Evolutionary conservation across 768 basidiomycete genomes (phyloP).

Genomic region (Rhodotorula diobovata): DNA sequence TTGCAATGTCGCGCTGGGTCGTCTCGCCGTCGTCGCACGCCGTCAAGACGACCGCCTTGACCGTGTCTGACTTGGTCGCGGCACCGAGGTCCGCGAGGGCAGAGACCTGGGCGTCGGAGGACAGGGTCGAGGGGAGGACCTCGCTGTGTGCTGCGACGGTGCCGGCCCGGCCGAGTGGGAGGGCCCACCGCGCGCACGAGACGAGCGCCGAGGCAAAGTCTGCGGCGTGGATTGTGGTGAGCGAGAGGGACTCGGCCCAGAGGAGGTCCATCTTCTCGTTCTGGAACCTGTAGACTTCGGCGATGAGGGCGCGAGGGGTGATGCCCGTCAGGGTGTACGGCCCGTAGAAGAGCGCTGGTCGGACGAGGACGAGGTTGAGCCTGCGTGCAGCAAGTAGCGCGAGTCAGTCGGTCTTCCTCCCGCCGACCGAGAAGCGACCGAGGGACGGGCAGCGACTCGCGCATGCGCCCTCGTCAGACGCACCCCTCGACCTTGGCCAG

Average conservation of each 20-base stretch:
- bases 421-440: background rate
- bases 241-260: slow-evolving; percentile 31
- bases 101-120: background rate
- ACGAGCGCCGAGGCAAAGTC: slow-evolving; percentile 31
- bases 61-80: slow-evolving; percentile 16
- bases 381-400: slow-evolving; percentile 1
- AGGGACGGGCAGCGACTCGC: too few relatives aligned
- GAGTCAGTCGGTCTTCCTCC: background rate
- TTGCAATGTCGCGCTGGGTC: slow-evolving; percentile 32
- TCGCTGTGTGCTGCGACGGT: slow-evolving; percentile 18
- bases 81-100: background rate
- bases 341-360: slow-evolving; percentile 22
- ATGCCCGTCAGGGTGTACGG: slow-evolving; percentile 12
- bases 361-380: slow-evolving; percentile 37
- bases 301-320: slow-evolving; percentile 10
- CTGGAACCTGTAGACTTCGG: slow-evolving; percentile 35
- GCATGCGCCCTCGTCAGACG: too few relatives aligned
- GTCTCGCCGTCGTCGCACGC: slow-evolving; percentile 34
- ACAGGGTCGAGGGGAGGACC: slow-evolving; percentile 13
- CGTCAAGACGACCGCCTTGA: slow-evolving; percentile 32
- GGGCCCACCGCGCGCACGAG: slow-evolving; percentile 25
- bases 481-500: slow-evolving; percentile 27
- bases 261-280: slow-evolving; percentile 39
- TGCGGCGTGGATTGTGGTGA: slow-evolving; percentile 27
- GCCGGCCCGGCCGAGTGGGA: background rate